These are phyloP conservation scores for Globisporangium paroecandrum DNA, from an alignment of 352 stramenopile species.

Conservation along the genomic window DNA sequence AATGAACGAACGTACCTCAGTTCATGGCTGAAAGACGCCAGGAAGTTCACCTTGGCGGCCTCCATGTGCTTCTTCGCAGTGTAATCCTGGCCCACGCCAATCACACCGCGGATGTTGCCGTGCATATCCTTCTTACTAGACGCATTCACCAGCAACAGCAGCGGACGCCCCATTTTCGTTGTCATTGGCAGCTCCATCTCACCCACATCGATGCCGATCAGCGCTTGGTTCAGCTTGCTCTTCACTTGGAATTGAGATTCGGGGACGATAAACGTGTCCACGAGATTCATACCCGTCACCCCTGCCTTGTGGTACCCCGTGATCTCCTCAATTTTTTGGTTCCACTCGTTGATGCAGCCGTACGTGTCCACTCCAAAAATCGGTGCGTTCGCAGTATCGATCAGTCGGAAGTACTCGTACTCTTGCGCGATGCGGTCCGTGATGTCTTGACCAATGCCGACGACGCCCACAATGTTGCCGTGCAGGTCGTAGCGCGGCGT, in stretches of 20 bases:
- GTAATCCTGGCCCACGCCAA: constrained; percentile 88
- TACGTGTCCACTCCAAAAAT: constrained; percentile 76
- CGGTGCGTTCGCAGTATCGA: constrained; percentile 70
- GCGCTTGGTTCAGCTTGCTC: constrained; percentile 53
- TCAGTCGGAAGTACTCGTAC: constrained; percentile 75
- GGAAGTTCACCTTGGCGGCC: constrained; percentile 58
- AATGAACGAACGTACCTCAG: constrained; percentile 20
- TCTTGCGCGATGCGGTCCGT: constrained; percentile 74
- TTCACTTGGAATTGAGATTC: constrained; percentile 51
- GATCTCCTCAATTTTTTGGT: constrained; percentile 74
- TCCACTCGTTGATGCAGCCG: constrained; percentile 78
- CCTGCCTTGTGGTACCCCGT: constrained; percentile 62
- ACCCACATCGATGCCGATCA: constrained; percentile 65
- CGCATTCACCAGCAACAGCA: constrained; percentile 61
- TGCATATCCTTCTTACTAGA: constrained; percentile 83
- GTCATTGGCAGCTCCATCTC: constrained; percentile 76
- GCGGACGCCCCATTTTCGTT: constrained; percentile 32
- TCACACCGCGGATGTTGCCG: constrained; percentile 84
- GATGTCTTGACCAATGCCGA: constrained; percentile 86
- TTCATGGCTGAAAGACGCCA: constrained; percentile 69
- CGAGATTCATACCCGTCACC: constrained; percentile 52
- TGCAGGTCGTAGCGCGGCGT: constrained; percentile 66
- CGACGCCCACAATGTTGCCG: constrained; percentile 81
- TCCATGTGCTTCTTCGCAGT: constrained; percentile 79
- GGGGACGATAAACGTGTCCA: constrained; percentile 57